Evolutionary conservation across 1,284 basidiomycete species (phyloP), one percentile per base, ranked within the genome.

Genomic region (Exobasidium cylindrosporum): DNA sequence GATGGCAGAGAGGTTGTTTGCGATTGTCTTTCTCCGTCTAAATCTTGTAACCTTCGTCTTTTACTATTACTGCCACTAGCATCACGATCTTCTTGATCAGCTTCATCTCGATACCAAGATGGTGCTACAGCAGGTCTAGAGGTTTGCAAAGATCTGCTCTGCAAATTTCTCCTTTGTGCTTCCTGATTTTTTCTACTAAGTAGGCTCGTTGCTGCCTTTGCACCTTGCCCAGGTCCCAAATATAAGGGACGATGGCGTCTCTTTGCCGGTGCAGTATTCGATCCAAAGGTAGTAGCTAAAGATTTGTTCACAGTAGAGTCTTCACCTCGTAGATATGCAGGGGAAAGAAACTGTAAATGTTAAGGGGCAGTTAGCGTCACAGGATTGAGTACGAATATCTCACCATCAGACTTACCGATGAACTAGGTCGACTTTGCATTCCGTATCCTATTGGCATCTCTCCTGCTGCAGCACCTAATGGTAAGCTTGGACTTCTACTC

Each of bases 141-240:
- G 17, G 7, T 7, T 17, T 10, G 10, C 47, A 50, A 4, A 13
- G 47, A 24, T 28, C 47, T 50, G 4, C 26, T 21, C 4, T 14
- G 17, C 21, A 13, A 14, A 13, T 21, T 21, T 24, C 13, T 50
- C 3, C 47, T 5, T 14, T 13, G 24, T 35, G 29, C 26, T 3
- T 4, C 30, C 26, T 55, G 53, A 14, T 55, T 13, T 23, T 44
- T 35, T 35, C 53, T 35, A 17, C 30, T 35, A 13, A 55, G 30
- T 21, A 55, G 21, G 4, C 13, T 23, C 14, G 32, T 30, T 13
- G 53, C 23, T 6, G 53, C 40, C 21, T 6, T 28, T 13, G 35
- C 40, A 13, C 55, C 55, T 21, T 54, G 46, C n/a, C 59, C 59
- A 24, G 59, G 59, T 5, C 59, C 59, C 7, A 61, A 29, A 26